Percentiles rank a stretch among this genome's conserved stretches.
Conservation (phyloP, 331 rosid species). For the Rosa hybrid region DNA sequence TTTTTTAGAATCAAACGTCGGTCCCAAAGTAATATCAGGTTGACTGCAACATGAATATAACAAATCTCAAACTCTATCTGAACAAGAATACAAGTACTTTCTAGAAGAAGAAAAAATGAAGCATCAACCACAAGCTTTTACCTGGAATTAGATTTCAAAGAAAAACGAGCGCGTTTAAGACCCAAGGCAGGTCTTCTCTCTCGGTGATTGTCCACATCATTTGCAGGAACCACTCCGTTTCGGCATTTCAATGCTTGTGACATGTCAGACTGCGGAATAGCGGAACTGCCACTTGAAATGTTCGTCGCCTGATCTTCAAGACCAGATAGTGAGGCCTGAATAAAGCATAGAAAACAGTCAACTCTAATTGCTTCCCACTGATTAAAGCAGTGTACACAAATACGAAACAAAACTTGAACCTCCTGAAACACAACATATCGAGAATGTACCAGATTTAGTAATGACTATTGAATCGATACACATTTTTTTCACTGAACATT, state of each 20-base stretch:
- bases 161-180: conserved; percentile 66
- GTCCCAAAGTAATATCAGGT: conserved; percentile 45
- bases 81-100: not conserved
- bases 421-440: not conserved
- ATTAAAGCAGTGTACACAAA: conserved; percentile 2
- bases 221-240: conserved; percentile 30
- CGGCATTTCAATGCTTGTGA: conserved; percentile 20
- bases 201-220: conserved; percentile 46
- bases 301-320: conserved; percentile 49
- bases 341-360: conserved; percentile 10
- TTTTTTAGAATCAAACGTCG: conserved; percentile 42
- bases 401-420: not conserved
- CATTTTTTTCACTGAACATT: not conserved
- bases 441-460: not conserved
- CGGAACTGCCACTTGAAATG: conserved; percentile 35
- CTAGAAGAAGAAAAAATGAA: not conserved
- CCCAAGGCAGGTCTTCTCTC: conserved; percentile 73
- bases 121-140: conserved; percentile 21
- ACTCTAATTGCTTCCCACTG: not conserved
- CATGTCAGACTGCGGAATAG: conserved; percentile 26
- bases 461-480: not conserved
- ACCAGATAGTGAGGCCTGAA: conserved; percentile 45
- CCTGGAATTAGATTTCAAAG: conserved; percentile 56
- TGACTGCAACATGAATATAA: conserved; percentile 44
- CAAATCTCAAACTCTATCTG: conserved; percentile 19